Percentiles rank a stretch among this genome's conserved stretches.
phyloP scores from a whole-genome alignment of 371 early-diverging fungal genomes.

The Rhizomucor pusillus region DNA sequence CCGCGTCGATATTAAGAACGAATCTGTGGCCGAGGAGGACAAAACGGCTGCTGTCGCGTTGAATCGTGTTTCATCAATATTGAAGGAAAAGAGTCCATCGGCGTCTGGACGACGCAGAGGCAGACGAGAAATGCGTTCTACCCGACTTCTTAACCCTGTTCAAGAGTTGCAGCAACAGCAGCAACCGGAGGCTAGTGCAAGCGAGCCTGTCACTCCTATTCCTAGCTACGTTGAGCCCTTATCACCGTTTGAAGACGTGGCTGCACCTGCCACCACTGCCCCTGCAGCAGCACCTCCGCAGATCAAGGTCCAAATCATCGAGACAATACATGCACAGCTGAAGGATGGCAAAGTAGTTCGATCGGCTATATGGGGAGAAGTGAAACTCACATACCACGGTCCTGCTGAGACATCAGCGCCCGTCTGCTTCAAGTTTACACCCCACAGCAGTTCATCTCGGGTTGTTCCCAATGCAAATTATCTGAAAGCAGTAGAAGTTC shows the following conservation, averaged over 20 bases:
- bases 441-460: conserved; percentile 30
- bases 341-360: conserved; percentile 39
- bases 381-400: conserved; percentile 37
- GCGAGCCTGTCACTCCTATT: background rate
- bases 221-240: background rate
- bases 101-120: conserved; percentile 30
- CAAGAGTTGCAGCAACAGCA: conserved; percentile 2
- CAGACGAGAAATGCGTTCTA: conserved; percentile 39
- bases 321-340: conserved; percentile 43
- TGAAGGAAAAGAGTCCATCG: conserved; percentile 24
- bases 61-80: conserved; percentile 30
- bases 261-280: background rate
- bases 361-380: conserved; percentile 47
- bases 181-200: background rate
- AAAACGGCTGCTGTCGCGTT: conserved; percentile 32
- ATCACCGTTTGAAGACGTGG: conserved; percentile 8
- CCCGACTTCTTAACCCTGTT: conserved; percentile 25
- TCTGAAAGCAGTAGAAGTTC: conserved; percentile 19
- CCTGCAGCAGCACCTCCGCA: conserved; percentile 13
- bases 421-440: conserved; percentile 35
- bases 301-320: conserved; percentile 34
- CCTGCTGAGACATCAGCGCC: conserved; percentile 22
- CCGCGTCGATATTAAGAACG: conserved; percentile 34
- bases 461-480: conserved; percentile 35
- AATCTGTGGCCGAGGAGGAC: conserved; percentile 30